Percentiles rank a stretch among this genome's conserved stretches.
Evolutionary conservation across 352 stramenopile genomes (phyloP).

Genomic region (Globisporangium lucens): DNA sequence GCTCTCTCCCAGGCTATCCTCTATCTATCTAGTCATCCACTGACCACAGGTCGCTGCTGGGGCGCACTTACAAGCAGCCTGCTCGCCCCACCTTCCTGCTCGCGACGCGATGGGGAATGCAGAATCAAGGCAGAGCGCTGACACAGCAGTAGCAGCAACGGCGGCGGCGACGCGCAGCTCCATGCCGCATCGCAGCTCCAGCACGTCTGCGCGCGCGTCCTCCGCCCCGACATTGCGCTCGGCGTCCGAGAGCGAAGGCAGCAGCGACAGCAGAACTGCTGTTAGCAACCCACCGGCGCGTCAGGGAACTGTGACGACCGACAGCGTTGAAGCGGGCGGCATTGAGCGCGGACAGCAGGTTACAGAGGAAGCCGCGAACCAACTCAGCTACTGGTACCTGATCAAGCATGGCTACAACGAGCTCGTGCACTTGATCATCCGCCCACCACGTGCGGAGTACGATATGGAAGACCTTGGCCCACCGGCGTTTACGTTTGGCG

Average conservation of each 20-base stretch:
- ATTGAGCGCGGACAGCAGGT: slow-evolving; percentile 72
- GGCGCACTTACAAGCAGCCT: not conserved
- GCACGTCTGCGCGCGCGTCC: slow-evolving; percentile 8
- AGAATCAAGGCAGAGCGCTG: slow-evolving; percentile 11
- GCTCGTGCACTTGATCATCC: slow-evolving; percentile 97
- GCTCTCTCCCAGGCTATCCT: not conserved
- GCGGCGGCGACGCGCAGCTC: slow-evolving; percentile 4
- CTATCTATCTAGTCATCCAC: not conserved
- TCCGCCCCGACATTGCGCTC: slow-evolving; percentile 12
- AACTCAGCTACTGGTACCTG: slow-evolving; percentile 85
- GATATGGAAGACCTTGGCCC: slow-evolving; percentile 89
- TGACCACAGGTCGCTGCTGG: not conserved
- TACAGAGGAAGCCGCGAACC: slow-evolving; percentile 68
- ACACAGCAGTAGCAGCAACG: not conserved
- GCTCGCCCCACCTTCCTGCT: not conserved
- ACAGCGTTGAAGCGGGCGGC: slow-evolving; percentile 46
- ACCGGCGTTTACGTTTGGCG: slow-evolving; percentile 87
- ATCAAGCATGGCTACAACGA: slow-evolving; percentile 92
- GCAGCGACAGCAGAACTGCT: not conserved
- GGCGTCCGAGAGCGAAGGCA: slow-evolving; percentile 10
- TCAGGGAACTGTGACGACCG: slow-evolving; percentile 1
- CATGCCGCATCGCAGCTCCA: slow-evolving; percentile 9
- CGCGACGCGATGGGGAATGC: slow-evolving; percentile 10
- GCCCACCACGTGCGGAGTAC: slow-evolving; percentile 93
- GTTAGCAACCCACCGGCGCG: not conserved